Evolutionary conservation across 305 asterid species (phyloP).

Genomic region (Rubia peregrina): DNA sequence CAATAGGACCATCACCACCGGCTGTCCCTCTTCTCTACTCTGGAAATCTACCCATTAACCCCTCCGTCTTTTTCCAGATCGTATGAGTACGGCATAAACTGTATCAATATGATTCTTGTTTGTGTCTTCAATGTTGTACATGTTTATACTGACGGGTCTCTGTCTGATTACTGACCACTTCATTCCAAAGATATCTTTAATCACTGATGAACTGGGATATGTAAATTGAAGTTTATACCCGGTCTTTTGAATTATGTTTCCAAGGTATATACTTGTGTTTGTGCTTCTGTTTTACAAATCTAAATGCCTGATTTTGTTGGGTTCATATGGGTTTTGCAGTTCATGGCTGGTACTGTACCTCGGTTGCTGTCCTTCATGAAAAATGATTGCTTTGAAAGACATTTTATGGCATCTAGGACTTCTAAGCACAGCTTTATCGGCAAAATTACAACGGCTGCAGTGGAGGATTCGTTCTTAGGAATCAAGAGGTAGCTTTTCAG

Average conservation of each 20-base stretch:
- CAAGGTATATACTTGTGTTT: not conserved
- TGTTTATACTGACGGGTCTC: not conserved
- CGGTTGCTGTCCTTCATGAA: slow-evolving; percentile 3
- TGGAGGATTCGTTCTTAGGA: not conserved
- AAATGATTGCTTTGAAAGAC: slow-evolving; percentile 16
- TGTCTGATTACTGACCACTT: not conserved
- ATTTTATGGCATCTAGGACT: slow-evolving; percentile 3
- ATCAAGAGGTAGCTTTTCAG: slow-evolving; percentile 12
- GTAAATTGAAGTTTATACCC: not conserved
- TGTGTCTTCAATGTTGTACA: not conserved
- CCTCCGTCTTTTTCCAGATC: not conserved
- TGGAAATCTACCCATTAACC: not conserved
- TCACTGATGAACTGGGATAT: not conserved
- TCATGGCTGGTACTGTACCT: slow-evolving; percentile 9
- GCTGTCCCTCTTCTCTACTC: not conserved
- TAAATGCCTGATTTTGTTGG: not conserved
- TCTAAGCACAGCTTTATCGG: not conserved
- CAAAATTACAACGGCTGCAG: not conserved
- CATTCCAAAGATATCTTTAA: not conserved
- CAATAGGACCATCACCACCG: not conserved
- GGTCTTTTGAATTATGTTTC: not conserved
- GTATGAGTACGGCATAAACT: not conserved
- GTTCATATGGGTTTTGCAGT: slow-evolving; percentile 4
- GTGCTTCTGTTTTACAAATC: not conserved
- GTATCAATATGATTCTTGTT: not conserved